phyloP scores from a whole-genome alignment of 352 stramenopile species.

The Pythium utonaiense region DNA sequence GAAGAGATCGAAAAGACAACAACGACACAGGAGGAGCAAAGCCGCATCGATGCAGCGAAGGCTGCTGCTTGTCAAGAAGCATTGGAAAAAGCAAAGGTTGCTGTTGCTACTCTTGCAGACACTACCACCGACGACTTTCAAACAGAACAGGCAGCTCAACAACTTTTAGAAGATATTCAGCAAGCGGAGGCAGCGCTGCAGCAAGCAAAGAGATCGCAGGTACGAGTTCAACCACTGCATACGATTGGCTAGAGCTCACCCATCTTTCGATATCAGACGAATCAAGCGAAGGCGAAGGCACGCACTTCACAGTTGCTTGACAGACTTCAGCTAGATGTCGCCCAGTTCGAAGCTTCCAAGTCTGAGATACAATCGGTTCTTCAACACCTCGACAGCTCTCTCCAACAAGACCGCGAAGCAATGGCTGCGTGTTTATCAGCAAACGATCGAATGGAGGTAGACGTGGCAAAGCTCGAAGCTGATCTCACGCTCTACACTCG shows the following conservation, averaged over 20 bases:
- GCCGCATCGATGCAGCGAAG: neutral
- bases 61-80: neutral
- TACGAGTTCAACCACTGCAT: neutral
- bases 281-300: neutral
- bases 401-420: neutral
- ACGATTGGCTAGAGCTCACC: neutral
- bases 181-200: neutral
- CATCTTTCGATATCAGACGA: neutral
- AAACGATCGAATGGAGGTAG: neutral
- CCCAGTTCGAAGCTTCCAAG: neutral
- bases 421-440: neutral
- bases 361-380: neutral
- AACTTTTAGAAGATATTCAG: neutral
- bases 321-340: neutral
- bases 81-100: neutral
- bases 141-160: neutral
- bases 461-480: slow-evolving; percentile 3
- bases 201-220: neutral
- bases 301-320: neutral
- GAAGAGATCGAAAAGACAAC: neutral
- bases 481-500: neutral
- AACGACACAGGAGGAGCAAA: neutral
- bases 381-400: neutral
- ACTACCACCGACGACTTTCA: neutral
- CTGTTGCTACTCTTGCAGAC: neutral